These are phyloP conservation scores for Pythium dissotocum DNA, from an alignment of 352 stramenopile genomes.

Conservation along the genomic window DNA sequence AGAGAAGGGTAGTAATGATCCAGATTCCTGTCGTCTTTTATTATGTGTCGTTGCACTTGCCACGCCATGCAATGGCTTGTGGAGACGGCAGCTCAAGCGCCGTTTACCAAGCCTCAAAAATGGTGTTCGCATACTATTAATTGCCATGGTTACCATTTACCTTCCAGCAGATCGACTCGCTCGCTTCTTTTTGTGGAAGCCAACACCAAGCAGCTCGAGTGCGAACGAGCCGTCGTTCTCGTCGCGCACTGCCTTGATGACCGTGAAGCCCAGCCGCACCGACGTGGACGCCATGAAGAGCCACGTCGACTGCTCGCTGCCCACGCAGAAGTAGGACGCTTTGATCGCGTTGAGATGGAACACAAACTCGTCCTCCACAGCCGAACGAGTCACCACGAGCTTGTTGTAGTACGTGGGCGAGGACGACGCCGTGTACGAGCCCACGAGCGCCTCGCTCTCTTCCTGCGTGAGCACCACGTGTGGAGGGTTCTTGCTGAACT, in stretches of 20 bases:
- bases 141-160: too few species aligned
- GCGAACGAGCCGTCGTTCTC: neutral
- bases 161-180: too few species aligned
- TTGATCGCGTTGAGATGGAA: neutral
- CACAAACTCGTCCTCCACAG: neutral
- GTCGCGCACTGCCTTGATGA: neutral
- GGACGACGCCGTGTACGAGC: constrained; percentile 37
- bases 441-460: constrained; percentile 35
- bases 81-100: too few species aligned
- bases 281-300: neutral
- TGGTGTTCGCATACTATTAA: too few species aligned
- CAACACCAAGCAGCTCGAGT: too few species aligned
- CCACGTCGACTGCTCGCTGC: neutral
- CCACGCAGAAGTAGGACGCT: neutral
- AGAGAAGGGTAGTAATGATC: too few species aligned
- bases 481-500: constrained; percentile 42
- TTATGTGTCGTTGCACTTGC: too few species aligned
- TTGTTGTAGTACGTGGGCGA: constrained; percentile 43
- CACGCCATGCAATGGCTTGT: too few species aligned
- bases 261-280: neutral
- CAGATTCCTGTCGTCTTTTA: too few species aligned
- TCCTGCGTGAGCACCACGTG: constrained; percentile 26
- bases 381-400: constrained; percentile 26
- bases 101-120: too few species aligned
- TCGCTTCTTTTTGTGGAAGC: too few species aligned